Conservation (phyloP, 176 grass and related monocot genomes). For the Puya raimondii region DNA sequence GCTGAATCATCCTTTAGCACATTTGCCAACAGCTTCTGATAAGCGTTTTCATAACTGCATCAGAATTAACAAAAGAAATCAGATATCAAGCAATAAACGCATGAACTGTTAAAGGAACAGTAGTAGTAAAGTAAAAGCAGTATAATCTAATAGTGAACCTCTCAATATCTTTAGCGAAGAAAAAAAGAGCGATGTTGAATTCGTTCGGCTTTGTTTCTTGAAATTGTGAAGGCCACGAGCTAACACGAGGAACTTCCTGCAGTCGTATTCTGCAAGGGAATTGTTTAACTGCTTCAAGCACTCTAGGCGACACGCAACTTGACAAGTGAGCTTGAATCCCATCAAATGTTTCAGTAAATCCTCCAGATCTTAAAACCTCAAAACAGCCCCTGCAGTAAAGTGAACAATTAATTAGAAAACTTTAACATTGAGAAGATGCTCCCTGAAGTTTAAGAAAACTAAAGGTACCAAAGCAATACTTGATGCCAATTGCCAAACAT, state of each 20-base stretch:
- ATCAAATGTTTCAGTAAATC: constrained; percentile 35
- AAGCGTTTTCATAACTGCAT: constrained; percentile 68
- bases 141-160: constrained; percentile 25
- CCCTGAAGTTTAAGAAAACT: neutral
- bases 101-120: neutral
- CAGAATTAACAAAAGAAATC: constrained; percentile 10
- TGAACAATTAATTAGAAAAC: constrained; percentile 15
- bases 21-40: constrained; percentile 58
- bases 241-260: constrained; percentile 51
- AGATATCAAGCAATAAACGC: neutral
- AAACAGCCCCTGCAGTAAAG: constrained; percentile 71
- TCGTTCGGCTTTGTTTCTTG: constrained; percentile 50
- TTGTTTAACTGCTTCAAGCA: constrained; percentile 44
- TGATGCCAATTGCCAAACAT: neutral
- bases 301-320: constrained; percentile 51
- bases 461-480: neutral
- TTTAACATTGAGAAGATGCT: neutral
- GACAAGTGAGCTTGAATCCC: constrained; percentile 95
- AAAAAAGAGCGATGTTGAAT: constrained; percentile 84
- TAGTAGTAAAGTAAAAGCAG: neutral
- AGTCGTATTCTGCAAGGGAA: constrained; percentile 65
- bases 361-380: constrained; percentile 59
- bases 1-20: constrained; percentile 62
- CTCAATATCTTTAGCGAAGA: constrained; percentile 90
- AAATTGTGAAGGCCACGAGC: constrained; percentile 65